These are phyloP conservation scores for Colletotrichum theobromicola DNA, from an alignment of 2,329 filamentous ascomycete genomes.

Conservation along the genomic window DNA sequence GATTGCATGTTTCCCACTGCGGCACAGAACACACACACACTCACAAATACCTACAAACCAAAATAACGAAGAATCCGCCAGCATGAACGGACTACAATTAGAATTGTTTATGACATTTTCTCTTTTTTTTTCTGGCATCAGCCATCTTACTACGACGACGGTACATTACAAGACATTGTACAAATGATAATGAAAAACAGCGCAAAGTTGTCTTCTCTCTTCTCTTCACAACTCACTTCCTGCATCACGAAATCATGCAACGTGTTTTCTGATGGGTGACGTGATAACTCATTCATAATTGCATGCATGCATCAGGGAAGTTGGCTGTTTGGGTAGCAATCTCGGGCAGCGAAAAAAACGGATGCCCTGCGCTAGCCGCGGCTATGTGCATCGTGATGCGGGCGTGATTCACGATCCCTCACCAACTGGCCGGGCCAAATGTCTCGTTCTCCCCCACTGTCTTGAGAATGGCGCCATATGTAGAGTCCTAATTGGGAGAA, in stretches of 20 bases:
- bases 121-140: not conserved
- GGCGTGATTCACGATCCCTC: constrained; percentile 11
- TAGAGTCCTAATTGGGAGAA: constrained; percentile 24
- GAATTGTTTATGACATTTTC: constrained; percentile 7
- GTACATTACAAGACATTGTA: not conserved
- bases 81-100: constrained; percentile 21
- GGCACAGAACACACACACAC: not conserved
- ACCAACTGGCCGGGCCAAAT: constrained; percentile 39
- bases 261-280: not conserved
- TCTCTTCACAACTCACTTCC: not conserved
- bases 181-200: not conserved
- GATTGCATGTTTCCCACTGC: constrained; percentile 16
- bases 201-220: not conserved
- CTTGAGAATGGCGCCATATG: constrained; percentile 25
- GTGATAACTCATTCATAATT: not conserved
- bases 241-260: not conserved
- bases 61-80: constrained; percentile 21
- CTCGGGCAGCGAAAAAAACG: constrained; percentile 8
- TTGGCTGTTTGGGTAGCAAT: not conserved
- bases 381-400: constrained; percentile 8
- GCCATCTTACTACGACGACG: not conserved
- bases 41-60: not conserved
- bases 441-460: constrained; percentile 27
- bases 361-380: constrained; percentile 1
- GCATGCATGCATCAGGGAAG: not conserved